Evolutionary conservation across 2,329 filamentous ascomycete species (phyloP).

Genomic region (Daldinia sp.): DNA sequence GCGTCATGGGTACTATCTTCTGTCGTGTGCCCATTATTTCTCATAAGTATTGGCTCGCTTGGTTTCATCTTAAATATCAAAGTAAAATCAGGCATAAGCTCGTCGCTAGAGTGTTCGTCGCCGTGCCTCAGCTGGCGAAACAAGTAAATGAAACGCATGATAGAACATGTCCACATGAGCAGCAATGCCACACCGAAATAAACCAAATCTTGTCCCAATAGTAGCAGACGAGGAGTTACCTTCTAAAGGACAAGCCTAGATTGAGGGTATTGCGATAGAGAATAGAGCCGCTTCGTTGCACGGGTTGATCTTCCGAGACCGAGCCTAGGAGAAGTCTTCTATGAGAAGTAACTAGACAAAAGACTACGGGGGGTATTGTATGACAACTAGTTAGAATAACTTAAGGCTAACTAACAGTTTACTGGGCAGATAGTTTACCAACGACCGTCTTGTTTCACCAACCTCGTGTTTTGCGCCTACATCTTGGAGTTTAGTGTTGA

Average conservation of each 20-base stretch:
- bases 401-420: background rate
- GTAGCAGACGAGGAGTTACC: slow-evolving; percentile 8
- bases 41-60: slow-evolving; percentile 26
- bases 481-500: slow-evolving; percentile 8
- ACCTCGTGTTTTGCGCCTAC: slow-evolving; percentile 8
- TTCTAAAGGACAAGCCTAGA: slow-evolving; percentile 6
- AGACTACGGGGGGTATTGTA: background rate
- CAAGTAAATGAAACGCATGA: background rate
- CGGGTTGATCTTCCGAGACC: slow-evolving; percentile 7
- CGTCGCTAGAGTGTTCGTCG: slow-evolving; percentile 18
- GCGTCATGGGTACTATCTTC: slow-evolving; percentile 11
- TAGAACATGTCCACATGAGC: slow-evolving; percentile 6
- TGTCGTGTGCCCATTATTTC: slow-evolving; percentile 11
- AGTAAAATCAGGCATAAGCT: no score
- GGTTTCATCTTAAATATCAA: slow-evolving; percentile 20
- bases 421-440: background rate
- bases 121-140: slow-evolving; percentile 8
- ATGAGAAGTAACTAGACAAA: slow-evolving; percentile 4
- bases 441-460: slow-evolving; percentile 1
- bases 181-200: slow-evolving; percentile 11
- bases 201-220: slow-evolving; percentile 7
- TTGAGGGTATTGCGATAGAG: slow-evolving; percentile 1
- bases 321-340: background rate
- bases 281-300: background rate
- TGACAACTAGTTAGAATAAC: background rate